Evolutionary conservation across 331 rosid genomes (phyloP), one percentile per base, ranked within the genome.

Genomic region (Pyracantha coccinea): DNA sequence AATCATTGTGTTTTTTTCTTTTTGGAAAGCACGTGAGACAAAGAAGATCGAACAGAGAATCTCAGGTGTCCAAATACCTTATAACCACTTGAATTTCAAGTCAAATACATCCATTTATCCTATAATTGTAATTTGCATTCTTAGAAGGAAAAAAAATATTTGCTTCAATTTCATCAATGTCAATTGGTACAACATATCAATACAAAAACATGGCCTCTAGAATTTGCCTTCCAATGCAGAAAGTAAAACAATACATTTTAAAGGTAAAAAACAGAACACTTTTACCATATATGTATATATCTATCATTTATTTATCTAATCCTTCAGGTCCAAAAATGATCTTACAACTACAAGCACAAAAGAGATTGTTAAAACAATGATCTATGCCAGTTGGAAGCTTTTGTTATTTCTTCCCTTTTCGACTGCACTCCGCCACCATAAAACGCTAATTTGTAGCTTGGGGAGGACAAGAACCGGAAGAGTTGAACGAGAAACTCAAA

Each of bases 391-490:
- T 53, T 53, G 44, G 71, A 68, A 44, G 20, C 63, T 47, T 57
- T 25, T 33, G 72, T 47, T 61, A 23, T 33, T 53, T 64, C 68
- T 71, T 72, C 76, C 44, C 76, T n/a, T 35, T 38, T 11, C 14
- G 61, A 66, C 41, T n/a, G 19, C 14, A 23, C 44, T 0, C 78
- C 57, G 47, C 57, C 38, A 68, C 65, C 74, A 10, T 6, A 20
- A 41, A 28, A 62, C 65, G 65, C 88, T 83, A 85, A 75, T 83
- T 81, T 21, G 69, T 72, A 33, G 87, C 78, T 38, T 76, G 82
- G 64, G 75, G 79, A 75, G 88, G 31, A 74, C 75, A 75, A 19
- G 89, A 85, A 68, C 80, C 81, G 23, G 77, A 33, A 57, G 89
- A 82, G 55, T 83, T 83, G 80, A 77, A 41, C 17, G 89, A 81